A percentile compares a stretch with the other conserved stretches of the same genome.
phyloP scores from a whole-genome alignment of 179 eudicot species.

The Beta lomatogona region DNA sequence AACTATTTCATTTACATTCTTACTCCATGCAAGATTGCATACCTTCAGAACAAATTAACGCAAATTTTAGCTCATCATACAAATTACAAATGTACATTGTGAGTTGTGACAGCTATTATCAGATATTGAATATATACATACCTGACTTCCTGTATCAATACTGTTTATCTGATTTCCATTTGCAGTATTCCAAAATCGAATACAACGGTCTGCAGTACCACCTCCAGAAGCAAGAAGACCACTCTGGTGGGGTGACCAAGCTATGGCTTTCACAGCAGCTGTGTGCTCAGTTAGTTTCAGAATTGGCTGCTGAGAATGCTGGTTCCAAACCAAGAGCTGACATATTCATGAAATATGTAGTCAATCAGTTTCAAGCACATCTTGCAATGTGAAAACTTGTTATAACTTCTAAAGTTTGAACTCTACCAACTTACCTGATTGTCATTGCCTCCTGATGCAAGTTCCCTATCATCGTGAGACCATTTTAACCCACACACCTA shows the following conservation, averaged over 20 bases:
- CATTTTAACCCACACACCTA: constrained; percentile 98
- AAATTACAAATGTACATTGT: too few relatives aligned
- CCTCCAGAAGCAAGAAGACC: constrained; percentile 94
- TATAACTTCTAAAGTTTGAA: background rate
- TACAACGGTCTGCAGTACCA: constrained; percentile 96
- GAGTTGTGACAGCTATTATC: background rate
- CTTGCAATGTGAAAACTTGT: background rate
- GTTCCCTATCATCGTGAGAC: constrained; percentile 98
- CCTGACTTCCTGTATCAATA: constrained; percentile 97
- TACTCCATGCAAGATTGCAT: constrained; percentile 99
- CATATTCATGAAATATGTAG: background rate
- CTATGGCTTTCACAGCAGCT: constrained; percentile 95
- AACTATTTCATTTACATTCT: constrained; percentile 93
- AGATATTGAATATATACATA: background rate
- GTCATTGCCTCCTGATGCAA: constrained; percentile 98
- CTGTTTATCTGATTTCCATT: constrained; percentile 81
- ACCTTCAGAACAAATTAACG: constrained; percentile 44
- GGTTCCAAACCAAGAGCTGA: constrained; percentile 96
- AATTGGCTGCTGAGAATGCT: constrained; percentile 75
- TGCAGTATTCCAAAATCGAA: constrained; percentile 93
- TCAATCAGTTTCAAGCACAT: background rate
- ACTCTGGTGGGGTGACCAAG: constrained; percentile 97
- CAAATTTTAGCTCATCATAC: background rate
- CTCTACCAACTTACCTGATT: constrained; percentile 59
- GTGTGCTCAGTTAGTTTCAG: constrained; percentile 82